Percentiles rank a stretch among this genome's conserved stretches.
These are phyloP conservation scores for Zygosaccharomyces bisporus DNA, from an alignment of 805 yeast genomes.

Conservation along the genomic window DNA sequence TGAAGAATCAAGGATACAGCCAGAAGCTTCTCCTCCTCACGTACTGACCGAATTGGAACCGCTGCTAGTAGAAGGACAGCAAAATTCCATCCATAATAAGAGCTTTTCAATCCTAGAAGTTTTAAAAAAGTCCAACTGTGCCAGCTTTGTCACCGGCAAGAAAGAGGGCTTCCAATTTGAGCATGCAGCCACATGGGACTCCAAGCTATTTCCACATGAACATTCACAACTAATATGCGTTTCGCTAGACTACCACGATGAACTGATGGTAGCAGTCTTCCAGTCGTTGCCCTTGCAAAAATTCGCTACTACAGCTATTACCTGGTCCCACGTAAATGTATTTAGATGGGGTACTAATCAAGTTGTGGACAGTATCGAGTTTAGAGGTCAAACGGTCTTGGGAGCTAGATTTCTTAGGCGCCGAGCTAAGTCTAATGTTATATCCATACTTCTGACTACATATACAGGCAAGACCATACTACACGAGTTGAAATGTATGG, in stretches of 20 bases:
- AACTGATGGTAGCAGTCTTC: conserved; percentile 11
- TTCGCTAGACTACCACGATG: conserved; percentile 13
- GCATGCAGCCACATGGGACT: conserved; percentile 3
- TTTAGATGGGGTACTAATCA: conserved; percentile 17
- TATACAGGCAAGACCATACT: conserved; percentile 25
- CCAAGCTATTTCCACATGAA: neutral
- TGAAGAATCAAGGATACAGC: neutral
- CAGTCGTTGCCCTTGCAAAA: conserved; percentile 10
- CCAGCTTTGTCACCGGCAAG: neutral
- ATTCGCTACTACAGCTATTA: conserved; percentile 2
- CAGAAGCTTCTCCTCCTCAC: neutral
- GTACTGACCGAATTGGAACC: conserved; percentile 4
- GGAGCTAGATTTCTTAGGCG: conserved; percentile 21
- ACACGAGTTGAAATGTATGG: conserved; percentile 21
- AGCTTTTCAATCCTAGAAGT: conserved; percentile 18
- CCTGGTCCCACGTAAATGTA: conserved; percentile 15
- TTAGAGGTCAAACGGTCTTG: conserved; percentile 22
- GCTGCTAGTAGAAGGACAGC: conserved; percentile 13
- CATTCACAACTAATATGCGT: conserved; percentile 10
- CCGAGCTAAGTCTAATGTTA: conserved; percentile 10
- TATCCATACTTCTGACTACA: conserved; percentile 21
- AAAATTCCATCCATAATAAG: conserved; percentile 10
- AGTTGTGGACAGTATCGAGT: conserved; percentile 23
- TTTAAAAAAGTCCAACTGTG: conserved; percentile 8
- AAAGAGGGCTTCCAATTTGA: neutral